Conservation (phyloP, 1,139 yeast genomes). For the Debaryomyces sp. region DNA sequence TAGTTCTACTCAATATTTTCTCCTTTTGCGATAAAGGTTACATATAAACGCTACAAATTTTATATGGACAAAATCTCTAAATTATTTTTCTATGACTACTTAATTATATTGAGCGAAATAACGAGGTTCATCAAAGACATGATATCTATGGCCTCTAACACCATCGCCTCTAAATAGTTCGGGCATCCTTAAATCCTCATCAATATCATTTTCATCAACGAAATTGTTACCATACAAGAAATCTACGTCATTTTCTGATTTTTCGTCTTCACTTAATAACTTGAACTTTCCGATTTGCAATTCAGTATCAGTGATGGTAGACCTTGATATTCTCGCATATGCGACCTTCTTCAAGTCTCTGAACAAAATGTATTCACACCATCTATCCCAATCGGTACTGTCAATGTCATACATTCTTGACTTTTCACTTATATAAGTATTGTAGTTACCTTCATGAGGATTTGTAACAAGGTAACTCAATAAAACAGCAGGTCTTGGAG, state of each 20-base stretch:
- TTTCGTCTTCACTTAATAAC: constrained; percentile 50
- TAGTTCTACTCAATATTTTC: neutral
- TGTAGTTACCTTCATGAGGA: constrained; percentile 87
- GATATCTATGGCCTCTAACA: constrained; percentile 89
- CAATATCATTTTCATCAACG: constrained; percentile 58
- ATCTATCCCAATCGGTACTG: constrained; percentile 92
- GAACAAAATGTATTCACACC: constrained; percentile 96
- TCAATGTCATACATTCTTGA: constrained; percentile 94
- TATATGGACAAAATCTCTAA: neutral
- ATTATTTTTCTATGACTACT: neutral
- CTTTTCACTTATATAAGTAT: constrained; percentile 81
- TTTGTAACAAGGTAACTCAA: constrained; percentile 88
- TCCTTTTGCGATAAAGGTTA: neutral
- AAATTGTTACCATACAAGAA: constrained; percentile 58
- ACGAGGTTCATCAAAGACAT: constrained; percentile 89
- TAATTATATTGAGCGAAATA: constrained; percentile 52
- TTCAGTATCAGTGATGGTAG: constrained; percentile 95
- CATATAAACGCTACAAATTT: neutral
- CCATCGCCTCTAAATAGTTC: constrained; percentile 87
- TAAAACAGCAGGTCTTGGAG: constrained; percentile 75
- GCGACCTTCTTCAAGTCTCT: constrained; percentile 86
- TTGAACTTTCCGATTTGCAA: constrained; percentile 93
- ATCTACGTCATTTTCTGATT: constrained; percentile 37
- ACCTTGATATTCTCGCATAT: constrained; percentile 90
- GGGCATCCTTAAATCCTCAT: constrained; percentile 75